Base-by-base conservation (phyloP, 2,329 filamentous ascomycete genomes). In the Oidium heveae region DNA sequence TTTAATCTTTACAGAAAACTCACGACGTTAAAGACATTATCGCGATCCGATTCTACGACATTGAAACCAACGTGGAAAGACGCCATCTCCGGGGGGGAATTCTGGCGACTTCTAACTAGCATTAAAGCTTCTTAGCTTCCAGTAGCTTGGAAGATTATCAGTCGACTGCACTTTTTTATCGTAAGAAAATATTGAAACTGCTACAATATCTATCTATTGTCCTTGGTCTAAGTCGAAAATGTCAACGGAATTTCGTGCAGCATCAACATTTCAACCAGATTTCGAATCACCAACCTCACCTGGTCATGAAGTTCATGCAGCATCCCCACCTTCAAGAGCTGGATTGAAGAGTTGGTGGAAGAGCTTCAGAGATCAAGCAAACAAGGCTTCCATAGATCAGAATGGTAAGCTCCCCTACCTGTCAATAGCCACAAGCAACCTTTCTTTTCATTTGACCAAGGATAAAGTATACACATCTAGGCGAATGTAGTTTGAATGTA, bases 301-400 rank as follows among this genome's bases (percentile, higher is more conserved):
- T 54, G 60, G 59, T 39, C 22, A 44, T 50, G 28, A n/a, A 18
- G 44, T 56, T 41, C 61, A 62, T 56, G 68, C 72, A 56, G 71
- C 75, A 62, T 86, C 85, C 44, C 85, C 84, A 55, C 86, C 86
- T 33, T 86, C 80, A 60, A 93, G 84, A 71, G 80, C 86, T 66
- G 87, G 94, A 66, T 73, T 96, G 61, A 84, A 87, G 62, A 93
- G 85, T 57, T 98, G 91, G 91, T 96, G 91, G 91, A 94, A 87
- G 69, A 80, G 82, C 63, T 96, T 98, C 71, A 91, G 91, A 70
- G 76, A 84, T 54, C 72, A 75, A 49, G 68, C 72, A 39, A 52
- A 16, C 24, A 77, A 73, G 63, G 72, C 73, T 56, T 72, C 76
- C 55, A 76, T 79, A 60, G 62, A 55, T 46, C 54, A 69, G 53